These are phyloP conservation scores for Hyphodiscus hymeniophilus DNA, from an alignment of 495 filamentous ascomycete genomes.

Conservation along the genomic window DNA sequence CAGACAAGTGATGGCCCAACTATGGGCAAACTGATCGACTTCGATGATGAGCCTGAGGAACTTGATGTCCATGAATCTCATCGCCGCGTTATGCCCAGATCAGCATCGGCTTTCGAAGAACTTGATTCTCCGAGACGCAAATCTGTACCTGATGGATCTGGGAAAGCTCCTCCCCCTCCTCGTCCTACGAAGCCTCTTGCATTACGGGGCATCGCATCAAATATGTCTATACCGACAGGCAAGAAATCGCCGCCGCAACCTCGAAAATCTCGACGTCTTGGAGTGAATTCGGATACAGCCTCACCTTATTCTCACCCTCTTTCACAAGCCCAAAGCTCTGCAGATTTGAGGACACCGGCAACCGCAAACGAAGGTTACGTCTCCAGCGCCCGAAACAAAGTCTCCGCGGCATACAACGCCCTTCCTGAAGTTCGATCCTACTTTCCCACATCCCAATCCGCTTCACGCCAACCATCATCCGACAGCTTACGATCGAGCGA, in stretches of 20 bases:
- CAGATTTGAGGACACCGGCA: conserved; percentile 2
- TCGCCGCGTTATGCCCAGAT: conserved; percentile 25
- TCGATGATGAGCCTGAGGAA: conserved; percentile 22
- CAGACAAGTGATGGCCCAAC: conserved; percentile 16
- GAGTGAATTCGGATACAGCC: not conserved
- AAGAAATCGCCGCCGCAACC: conserved; percentile 12
- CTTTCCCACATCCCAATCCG: conserved; percentile 12
- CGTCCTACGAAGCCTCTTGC: conserved; percentile 61
- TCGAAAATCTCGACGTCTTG: conserved; percentile 11
- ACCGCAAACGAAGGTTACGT: conserved; percentile 23
- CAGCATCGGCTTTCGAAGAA: conserved; percentile 23
- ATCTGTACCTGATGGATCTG: conserved; percentile 20
- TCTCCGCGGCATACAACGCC: conserved; percentile 38
- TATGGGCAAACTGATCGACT: conserved; percentile 23
- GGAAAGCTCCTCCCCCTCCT: conserved; percentile 46
- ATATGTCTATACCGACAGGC: not conserved
- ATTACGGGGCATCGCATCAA: conserved; percentile 37
- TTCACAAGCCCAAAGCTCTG: conserved; percentile 20
- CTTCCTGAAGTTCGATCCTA: conserved; percentile 31
- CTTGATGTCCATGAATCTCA: conserved; percentile 32
- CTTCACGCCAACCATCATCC: not conserved
- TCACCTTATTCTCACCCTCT: conserved; percentile 19
- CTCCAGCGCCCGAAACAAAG: conserved; percentile 28
- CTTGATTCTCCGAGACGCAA: conserved; percentile 15
- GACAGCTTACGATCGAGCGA: conserved; percentile 14